Evolutionary conservation across 2,329 filamentous ascomycete genomes (phyloP), one percentile per base, ranked within the genome.

Genomic region (Clonostachys rhizophaga): DNA sequence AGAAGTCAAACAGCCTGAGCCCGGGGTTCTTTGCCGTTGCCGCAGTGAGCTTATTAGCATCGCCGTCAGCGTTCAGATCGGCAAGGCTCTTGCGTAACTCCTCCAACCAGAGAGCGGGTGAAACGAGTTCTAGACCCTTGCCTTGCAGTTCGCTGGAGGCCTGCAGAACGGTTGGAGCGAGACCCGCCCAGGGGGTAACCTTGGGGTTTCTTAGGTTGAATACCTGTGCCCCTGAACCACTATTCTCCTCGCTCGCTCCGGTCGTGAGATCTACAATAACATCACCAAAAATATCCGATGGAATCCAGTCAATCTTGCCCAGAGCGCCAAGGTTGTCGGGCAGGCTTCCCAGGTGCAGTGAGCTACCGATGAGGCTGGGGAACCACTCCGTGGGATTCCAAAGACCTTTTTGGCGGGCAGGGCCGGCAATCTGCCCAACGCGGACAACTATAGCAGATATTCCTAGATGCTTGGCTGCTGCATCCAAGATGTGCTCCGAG

Each of bases 301-400:
- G 76, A 2, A 76, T 66, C 79, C 79, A 83, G 55, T 81, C 76
- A 2, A 82, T 65, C 1, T 57, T 56, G 4, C 69, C 58, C 57
- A 70, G 61, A 3, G 54, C 49, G 0, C 76, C 79, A 0, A 82
- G 62, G 2, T 63, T 57, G 1, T 50, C 47, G 0, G 80, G 79
- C 3, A 83, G 55, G 7, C 68, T 59, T 0, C 71, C 69, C 1
- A 83, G 59, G 43, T 72, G 60, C 13, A 73, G 58, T 0, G 75
- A 80, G 42, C 74, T 78, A 1, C 68, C 65, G 14, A 75, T 58
- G 35, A 75, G 62, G 30, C 64, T 69, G 0, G 81, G 81, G 3
- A 84, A 57, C 74, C 78, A 83, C 50, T 84, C 81, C 9, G 76
- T 68, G 16, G 59, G 63, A 50, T 78, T 81, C 81, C 81, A 84